A percentile compares a stretch with the other conserved stretches of the same genome.
Evolutionary conservation across 2,329 filamentous ascomycete species (phyloP).

Genomic region (Aspergillus tubingensis): DNA sequence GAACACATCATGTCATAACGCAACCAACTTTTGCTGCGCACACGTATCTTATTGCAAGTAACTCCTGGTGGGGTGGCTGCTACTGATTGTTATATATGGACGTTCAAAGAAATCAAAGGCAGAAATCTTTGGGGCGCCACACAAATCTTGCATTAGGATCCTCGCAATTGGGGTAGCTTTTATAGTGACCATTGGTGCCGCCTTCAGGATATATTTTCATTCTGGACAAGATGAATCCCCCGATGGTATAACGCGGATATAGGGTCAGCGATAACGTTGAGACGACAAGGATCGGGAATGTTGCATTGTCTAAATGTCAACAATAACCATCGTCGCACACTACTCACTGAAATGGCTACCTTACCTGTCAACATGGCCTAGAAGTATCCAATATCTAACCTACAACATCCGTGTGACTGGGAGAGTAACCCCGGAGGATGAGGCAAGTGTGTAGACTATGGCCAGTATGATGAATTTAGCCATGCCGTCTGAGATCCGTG

Average conservation of each 20-base stretch:
- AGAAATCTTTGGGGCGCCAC: conserved; percentile 49
- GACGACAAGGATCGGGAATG: conserved; percentile 30
- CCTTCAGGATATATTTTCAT: conserved; percentile 64
- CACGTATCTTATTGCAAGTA: too few relatives aligned
- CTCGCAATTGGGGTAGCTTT: conserved; percentile 71
- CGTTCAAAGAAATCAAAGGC: conserved; percentile 64
- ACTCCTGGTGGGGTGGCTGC: conserved; percentile 56
- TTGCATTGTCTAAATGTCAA: not conserved
- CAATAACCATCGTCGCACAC: not conserved
- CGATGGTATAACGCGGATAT: conserved; percentile 76
- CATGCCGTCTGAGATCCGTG: not conserved
- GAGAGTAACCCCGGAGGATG: not conserved
- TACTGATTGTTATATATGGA: conserved; percentile 73
- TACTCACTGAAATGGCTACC: not conserved
- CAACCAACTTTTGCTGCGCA: conserved; percentile 55
- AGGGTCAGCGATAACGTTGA: conserved; percentile 62
- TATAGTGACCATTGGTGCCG: conserved; percentile 58
- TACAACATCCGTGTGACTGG: not conserved
- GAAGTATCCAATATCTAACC: not conserved
- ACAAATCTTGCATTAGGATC: conserved; percentile 77
- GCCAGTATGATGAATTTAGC: not conserved
- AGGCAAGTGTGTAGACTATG: not conserved
- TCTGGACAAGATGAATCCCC: conserved; percentile 83
- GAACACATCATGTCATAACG: conserved; percentile 65
- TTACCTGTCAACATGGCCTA: not conserved